Evolutionary conservation across 495 filamentous ascomycete species (phyloP), one percentile per base, ranked within the genome.

Genomic region (Penicillium chermesinum): DNA sequence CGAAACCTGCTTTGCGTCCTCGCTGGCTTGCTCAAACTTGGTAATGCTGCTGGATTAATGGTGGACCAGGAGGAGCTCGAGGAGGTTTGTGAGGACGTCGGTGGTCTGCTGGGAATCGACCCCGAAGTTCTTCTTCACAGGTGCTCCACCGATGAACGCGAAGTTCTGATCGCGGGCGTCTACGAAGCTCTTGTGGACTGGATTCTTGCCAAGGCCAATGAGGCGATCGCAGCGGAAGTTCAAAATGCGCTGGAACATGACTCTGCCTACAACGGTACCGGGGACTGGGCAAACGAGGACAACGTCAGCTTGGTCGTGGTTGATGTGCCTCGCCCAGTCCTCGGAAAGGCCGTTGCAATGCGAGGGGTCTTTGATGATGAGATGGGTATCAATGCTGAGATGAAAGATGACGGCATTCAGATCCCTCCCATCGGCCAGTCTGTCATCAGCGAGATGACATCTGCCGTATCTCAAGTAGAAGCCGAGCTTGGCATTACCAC

Each of bases 141-240:
- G 57, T 89, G 86, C 62, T 84, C 82, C 44, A 93, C 89, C 7
- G 77, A 84, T 35, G 93, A 98, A 44, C 82, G 93, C 6, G 80
- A 85, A 63, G 78, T 85, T 9, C 70, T 96, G 37, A 87, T 98
- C 49, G 80, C 82, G 8, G 91, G 88, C 1, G 73, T 97, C 15
- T 97, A 98, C 57, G 94, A 98, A 64, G 88, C 91, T 30, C 68
- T 97, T 40, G 90, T 98, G 2, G 93, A 98, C 62, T 96, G 90
- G 89, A 84, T 97, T 3, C 82, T 97, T 39, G 68, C 74, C 16
- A 91, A 88, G 59, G 89, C 89, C 35, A 98, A 98, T 53, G 83
- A 87, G n/a, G 81, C 91, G 27, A 93, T 98, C 57, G 75, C 80
- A 1, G 71, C 73, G 16, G 89, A 96, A 46, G 75, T 97, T 51